Percentiles rank a stretch among this genome's conserved stretches.
These are phyloP conservation scores for Colletotrichum graminicola DNA, from an alignment of 2,329 filamentous ascomycete genomes.

Conservation along the genomic window DNA sequence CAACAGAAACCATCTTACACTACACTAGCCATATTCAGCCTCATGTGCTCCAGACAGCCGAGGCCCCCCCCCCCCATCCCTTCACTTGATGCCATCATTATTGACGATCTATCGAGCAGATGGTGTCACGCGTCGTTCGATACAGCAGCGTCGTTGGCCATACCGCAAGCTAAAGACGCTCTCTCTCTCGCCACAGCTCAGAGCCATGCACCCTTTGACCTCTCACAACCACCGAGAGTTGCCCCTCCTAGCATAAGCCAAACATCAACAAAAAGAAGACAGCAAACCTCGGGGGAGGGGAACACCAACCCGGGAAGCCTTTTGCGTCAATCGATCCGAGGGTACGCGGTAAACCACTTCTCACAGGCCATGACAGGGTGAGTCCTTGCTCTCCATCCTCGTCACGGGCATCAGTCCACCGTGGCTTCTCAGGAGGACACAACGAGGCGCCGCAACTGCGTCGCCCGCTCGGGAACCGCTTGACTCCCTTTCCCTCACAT, in stretches of 20 bases:
- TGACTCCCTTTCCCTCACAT: neutral
- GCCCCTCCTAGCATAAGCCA: neutral
- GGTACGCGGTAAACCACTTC: neutral
- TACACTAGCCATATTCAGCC: neutral
- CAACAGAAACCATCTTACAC: neutral
- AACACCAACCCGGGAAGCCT: constrained; percentile 13
- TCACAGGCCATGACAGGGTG: neutral
- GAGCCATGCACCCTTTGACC: neutral
- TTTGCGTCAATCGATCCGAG: constrained; percentile 24
- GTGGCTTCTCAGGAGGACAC: neutral
- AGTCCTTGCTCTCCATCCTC: constrained; percentile 3
- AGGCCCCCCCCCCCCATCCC: too few relatives aligned
- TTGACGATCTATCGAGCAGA: neutral
- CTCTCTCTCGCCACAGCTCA: neutral
- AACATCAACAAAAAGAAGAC: neutral
- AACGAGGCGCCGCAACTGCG: neutral
- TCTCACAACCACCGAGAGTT: neutral
- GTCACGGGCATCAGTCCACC: neutral
- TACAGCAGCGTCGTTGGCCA: neutral
- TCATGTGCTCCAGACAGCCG: neutral
- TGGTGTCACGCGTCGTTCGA: neutral
- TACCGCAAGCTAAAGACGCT: neutral
- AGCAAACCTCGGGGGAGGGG: neutral
- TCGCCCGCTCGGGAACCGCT: neutral
- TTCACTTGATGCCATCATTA: neutral